These are phyloP conservation scores for Coemansia sp. DNA, from an alignment of 192 early-diverging fungal genomes.

Conservation along the genomic window DNA sequence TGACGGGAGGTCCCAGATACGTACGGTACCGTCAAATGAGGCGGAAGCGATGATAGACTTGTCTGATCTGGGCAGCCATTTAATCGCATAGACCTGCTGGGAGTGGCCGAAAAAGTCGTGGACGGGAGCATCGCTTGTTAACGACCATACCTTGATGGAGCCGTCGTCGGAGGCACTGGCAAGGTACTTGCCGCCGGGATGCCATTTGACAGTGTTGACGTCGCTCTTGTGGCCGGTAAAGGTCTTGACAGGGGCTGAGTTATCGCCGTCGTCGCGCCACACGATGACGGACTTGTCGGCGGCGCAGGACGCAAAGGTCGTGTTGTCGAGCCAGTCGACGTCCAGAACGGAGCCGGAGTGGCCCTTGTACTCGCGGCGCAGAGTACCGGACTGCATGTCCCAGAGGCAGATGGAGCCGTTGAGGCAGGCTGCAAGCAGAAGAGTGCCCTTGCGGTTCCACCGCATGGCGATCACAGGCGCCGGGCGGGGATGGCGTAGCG, in stretches of 20 bases:
- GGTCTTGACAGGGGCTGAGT: constrained; percentile 61
- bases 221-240: constrained; percentile 76
- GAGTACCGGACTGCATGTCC: constrained; percentile 74
- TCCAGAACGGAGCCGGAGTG: constrained; percentile 66
- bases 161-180: constrained; percentile 54
- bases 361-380: constrained; percentile 39
- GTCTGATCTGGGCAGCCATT: constrained; percentile 73
- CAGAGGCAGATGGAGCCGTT: constrained; percentile 85
- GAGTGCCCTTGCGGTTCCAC: constrained; percentile 80
- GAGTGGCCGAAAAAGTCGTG: constrained; percentile 60
- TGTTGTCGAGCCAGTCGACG: constrained; percentile 91
- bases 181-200: constrained; percentile 46
- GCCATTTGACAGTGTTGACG: constrained; percentile 52
- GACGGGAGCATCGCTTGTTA: constrained; percentile 19
- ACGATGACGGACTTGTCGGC: constrained; percentile 79
- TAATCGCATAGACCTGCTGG: constrained; percentile 75
- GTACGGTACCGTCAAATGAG: constrained; percentile 78
- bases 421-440: constrained; percentile 73
- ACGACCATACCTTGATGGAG: constrained; percentile 47
- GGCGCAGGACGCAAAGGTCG: constrained; percentile 87
- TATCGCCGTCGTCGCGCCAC: constrained; percentile 64
- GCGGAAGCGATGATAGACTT: constrained; percentile 68
- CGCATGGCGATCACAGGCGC: constrained; percentile 82
- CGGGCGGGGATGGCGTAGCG: constrained; percentile 67
- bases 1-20: constrained; percentile 82